Base-by-base conservation (phyloP, 2,329 filamentous ascomycete genomes). In the Arthrobotrys megalospora region DNA sequence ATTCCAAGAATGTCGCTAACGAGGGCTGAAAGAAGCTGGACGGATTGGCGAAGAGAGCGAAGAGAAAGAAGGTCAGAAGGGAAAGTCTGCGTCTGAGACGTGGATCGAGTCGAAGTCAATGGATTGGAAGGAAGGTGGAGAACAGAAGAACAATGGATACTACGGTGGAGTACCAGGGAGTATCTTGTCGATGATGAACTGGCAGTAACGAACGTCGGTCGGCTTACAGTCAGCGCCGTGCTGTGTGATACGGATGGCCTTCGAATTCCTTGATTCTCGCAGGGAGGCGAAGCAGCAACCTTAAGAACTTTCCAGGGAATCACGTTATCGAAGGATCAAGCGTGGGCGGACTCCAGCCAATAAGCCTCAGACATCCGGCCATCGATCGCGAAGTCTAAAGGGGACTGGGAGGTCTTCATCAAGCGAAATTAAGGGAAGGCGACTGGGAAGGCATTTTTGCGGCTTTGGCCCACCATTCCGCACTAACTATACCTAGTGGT, bases 401-500 rank as follows among this genome's bases (percentile, higher is more conserved):
- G 36, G 48, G 67, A 70, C 32, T 63, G 67, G 55, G 21, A 28
- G 19, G 28, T 50, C 45, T 62, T 72, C 58, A 58, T 38, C 21
- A 66, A 66, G 69, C 69, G 69, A 73, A 52, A 73, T 73, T 73
- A 66, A 66, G 62, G 69, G 41, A 11, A 72, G 60, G 69, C 69
- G 60, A 66, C 69, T 43, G 50, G 69, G 69, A 60, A 66, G 60
- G 60, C 60, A 19, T 47, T 47, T 43, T 60, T 73, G 69, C 69
- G 69, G 48, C 60, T 73, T 73, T 73, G 69, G 69, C 60, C 41
- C 8, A n/a, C 24, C n/a, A 24, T 6, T 45, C 41, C 5, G 41
- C 8, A 14, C n/a, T 45, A 6, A 8, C n/a, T 45, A 14, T 28
- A 28, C 24, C 24, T 28, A 28, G 24, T 45, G 36, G 36, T 38